Evolutionary conservation across 2,329 filamentous ascomycete genomes (phyloP).

Genomic region (Didymella segeticola): DNA sequence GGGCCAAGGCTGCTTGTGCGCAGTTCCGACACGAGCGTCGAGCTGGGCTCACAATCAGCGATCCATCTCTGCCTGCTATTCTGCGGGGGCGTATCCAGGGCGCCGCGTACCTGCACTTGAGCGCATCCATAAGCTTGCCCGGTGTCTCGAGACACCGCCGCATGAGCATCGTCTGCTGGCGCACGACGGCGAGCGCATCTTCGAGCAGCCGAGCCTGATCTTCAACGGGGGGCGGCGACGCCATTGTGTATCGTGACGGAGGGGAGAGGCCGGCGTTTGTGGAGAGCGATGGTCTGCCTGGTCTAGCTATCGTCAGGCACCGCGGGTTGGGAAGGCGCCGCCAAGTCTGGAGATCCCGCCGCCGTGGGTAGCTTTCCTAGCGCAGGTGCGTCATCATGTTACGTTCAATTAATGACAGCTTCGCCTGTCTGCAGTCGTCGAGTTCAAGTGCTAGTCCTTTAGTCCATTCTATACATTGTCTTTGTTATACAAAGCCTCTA

Average conservation of each 20-base stretch:
- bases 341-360: conserved; percentile 16
- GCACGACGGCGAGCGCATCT: conserved; percentile 94
- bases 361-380: conserved; percentile 34
- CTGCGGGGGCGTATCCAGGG: background rate
- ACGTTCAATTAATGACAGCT: background rate
- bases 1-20: conserved; percentile 96
- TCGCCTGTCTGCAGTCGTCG: background rate
- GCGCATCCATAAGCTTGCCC: conserved; percentile 98
- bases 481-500: too few species aligned
- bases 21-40: conserved; percentile 96
- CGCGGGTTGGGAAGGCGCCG: conserved; percentile 32
- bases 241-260: conserved; percentile 44
- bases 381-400: conserved; percentile 38
- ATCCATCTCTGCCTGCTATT: conserved; percentile 4
- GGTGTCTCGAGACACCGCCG: conserved; percentile 96
- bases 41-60: conserved; percentile 63
- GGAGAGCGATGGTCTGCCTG: conserved; percentile 36
- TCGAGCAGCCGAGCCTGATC: conserved; percentile 86
- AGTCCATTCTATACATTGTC: conserved; percentile 7
- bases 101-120: conserved; percentile 88
- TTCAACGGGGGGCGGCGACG: conserved; percentile 59
- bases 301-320: conserved; percentile 28
- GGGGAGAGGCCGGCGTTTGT: conserved; percentile 35
- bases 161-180: conserved; percentile 97
- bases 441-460: background rate